Percentiles rank a stretch among this genome's conserved stretches.
Evolutionary conservation across 2,329 filamentous ascomycete genomes (phyloP).

Genomic region (Alternaria dauci): DNA sequence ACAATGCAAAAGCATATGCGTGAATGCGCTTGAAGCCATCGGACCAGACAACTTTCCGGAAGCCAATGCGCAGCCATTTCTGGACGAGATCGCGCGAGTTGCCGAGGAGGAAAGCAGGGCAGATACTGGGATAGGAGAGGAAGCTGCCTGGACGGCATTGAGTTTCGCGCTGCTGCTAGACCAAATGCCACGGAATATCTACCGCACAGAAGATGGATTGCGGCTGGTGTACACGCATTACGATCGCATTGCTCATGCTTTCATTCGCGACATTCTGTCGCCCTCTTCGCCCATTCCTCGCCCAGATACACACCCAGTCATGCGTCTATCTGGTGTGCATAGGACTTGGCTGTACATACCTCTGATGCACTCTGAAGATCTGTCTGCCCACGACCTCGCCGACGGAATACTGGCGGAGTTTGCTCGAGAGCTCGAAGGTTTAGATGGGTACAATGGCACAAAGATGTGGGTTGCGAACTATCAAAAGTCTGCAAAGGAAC

Average conservation of each 20-base stretch:
- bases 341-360: slow-evolving; percentile 68
- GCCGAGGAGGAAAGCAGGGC: slow-evolving; percentile 10
- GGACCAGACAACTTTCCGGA: slow-evolving; percentile 45
- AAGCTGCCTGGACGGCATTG: slow-evolving; percentile 53
- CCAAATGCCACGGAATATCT: slow-evolving; percentile 69
- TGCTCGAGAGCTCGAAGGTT: slow-evolving; percentile 43
- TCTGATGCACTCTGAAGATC: slow-evolving; percentile 66
- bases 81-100: slow-evolving; percentile 42
- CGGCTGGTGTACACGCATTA: slow-evolving; percentile 63
- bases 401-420: slow-evolving; percentile 45
- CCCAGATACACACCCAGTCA: slow-evolving; percentile 42
- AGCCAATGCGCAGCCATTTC: slow-evolving; percentile 49
- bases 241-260: slow-evolving; percentile 62
- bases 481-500: slow-evolving; percentile 55
- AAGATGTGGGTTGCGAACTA: slow-evolving; percentile 41
- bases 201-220: slow-evolving; percentile 58
- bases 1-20: slow-evolving; percentile 46
- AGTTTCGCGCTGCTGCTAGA: slow-evolving; percentile 67
- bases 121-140: slow-evolving; percentile 30
- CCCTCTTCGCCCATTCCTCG: slow-evolving; percentile 26
- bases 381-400: slow-evolving; percentile 56
- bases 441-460: slow-evolving; percentile 38
- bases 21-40: slow-evolving; percentile 49
- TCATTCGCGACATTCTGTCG: slow-evolving; percentile 53
- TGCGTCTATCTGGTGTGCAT: slow-evolving; percentile 46